Conservation (phyloP, 2,329 filamentous ascomycete genomes). For the Colletotrichum abscissum region DNA sequence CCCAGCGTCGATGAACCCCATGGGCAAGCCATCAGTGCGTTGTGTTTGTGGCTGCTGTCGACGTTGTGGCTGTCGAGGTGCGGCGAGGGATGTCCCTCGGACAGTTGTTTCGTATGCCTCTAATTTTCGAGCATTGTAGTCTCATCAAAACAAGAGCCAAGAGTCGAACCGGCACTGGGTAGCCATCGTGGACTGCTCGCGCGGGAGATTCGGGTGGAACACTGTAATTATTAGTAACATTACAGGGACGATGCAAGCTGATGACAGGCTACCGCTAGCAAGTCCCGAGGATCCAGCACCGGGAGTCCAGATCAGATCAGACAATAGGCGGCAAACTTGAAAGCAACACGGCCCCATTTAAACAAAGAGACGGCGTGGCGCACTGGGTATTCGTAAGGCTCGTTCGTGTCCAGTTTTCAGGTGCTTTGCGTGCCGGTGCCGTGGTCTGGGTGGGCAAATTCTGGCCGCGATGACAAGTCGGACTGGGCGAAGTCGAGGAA, state of each 20-base stretch:
- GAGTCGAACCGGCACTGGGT: not conserved
- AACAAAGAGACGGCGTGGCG: slow-evolving; percentile 21
- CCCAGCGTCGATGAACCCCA: not conserved
- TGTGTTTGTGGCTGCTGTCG: slow-evolving; percentile 21
- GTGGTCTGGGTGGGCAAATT: not conserved
- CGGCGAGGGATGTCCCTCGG: slow-evolving; percentile 11
- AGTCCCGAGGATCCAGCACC: not conserved
- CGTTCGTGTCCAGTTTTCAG: not conserved
- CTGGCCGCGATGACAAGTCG: slow-evolving; percentile 18
- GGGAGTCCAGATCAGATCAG: not conserved
- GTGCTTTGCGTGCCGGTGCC: not conserved
- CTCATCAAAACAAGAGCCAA: slow-evolving; percentile 4
- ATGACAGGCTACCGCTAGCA: not conserved
- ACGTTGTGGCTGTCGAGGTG: slow-evolving; percentile 5
- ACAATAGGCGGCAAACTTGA: slow-evolving; percentile 8
- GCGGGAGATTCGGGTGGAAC: slow-evolving; percentile 27
- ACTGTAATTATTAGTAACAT: slow-evolving; percentile 2
- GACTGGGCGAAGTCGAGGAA: not conserved
- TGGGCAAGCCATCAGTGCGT: slow-evolving; percentile 26
- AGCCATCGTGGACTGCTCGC: not conserved
- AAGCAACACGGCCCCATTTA: slow-evolving; percentile 4
- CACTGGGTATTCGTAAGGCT: slow-evolving; percentile 1
- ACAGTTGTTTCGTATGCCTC: slow-evolving; percentile 26
- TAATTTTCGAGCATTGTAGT: not conserved
- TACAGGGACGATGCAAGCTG: not conserved